Conservation (phyloP, 345 rosid genomes). For the Cardamine resedifolia region DNA sequence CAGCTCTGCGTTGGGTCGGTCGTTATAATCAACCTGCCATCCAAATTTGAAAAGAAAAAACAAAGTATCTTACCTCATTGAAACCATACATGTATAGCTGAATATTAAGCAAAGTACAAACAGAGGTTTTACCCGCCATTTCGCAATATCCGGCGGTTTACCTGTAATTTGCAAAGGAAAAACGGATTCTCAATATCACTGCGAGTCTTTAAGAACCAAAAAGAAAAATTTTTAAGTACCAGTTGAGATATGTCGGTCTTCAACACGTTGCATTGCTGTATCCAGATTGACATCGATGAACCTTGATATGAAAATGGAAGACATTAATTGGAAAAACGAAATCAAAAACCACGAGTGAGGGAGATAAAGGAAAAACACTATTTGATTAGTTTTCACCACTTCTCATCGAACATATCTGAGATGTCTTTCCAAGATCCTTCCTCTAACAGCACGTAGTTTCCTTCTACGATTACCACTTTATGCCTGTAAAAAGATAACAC, state of each 20-base stretch:
- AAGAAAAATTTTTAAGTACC: constrained; percentile 38
- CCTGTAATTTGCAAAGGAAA: constrained; percentile 44
- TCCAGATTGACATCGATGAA: constrained; percentile 78
- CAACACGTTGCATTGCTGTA: constrained; percentile 72
- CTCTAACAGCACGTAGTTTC: constrained; percentile 71
- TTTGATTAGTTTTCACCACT: constrained; percentile 58
- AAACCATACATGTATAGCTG: background rate
- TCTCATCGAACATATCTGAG: constrained; percentile 76
- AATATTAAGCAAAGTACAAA: background rate
- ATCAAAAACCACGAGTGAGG: background rate
- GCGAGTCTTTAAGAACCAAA: background rate
- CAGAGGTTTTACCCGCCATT: constrained; percentile 65
- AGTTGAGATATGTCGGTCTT: constrained; percentile 71
- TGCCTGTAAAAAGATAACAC: constrained; percentile 55
- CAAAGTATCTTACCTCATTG: background rate
- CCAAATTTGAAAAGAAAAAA: background rate
- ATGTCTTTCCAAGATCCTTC: constrained; percentile 78
- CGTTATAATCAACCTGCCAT: constrained; percentile 78
- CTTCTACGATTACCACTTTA: constrained; percentile 84
- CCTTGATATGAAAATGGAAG: constrained; percentile 44
- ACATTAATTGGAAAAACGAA: constrained; percentile 1
- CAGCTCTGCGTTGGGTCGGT: constrained; percentile 82
- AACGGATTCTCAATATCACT: background rate
- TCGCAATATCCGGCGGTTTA: constrained; percentile 71
- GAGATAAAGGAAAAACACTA: background rate